Base-by-base conservation (phyloP, 2,329 filamentous ascomycete species). In the Samsoniella hepiali region DNA sequence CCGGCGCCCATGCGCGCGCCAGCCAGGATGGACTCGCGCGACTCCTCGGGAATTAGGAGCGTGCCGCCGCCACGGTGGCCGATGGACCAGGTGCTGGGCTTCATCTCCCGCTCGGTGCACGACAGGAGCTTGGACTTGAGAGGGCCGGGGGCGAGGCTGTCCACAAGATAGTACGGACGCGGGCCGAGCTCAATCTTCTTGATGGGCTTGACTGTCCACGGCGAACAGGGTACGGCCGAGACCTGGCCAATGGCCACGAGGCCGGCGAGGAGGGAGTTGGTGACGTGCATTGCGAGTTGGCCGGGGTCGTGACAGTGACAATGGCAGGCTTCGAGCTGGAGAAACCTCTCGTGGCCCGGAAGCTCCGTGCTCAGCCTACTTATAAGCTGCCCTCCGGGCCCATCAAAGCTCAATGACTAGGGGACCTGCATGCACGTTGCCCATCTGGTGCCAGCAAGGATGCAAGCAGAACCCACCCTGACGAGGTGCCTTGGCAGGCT, bases 1-100 rank as follows among this genome's bases (percentile, higher is more conserved):
- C 87, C 87, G 5, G 86, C 84, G 36, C 87, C 87, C 86, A 88
- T 88, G 27, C 87, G 79, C n/a, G 83, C 81, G 47, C 86, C 87
- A 0, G 87, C 87, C 58, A 84, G 73, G 69, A 83, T 80, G 5
- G 84, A 84, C 73, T 88, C 79, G 53, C 77, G 72, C 38, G 84
- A 85, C 74, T 89, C 84, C 75, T 90, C 87, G 22, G 87, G 87
- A 63, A 89, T 84, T 70, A 86, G 81, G 38, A 90, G 76, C 8
- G 85, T 83, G 3, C 79, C 86, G 62, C 83, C 83, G 51, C 87
- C 87, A 15, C 86, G 84, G 71, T 89, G 87, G 29, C 81, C 85
- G 66, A 89, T 85, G 68, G 81, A 83, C 76, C 85, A 89, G 62
- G 76, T 74, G 15, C 81, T 82, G 13, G 81, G 77, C 66, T 76